A percentile compares a stretch with the other conserved stretches of the same genome.
These are phyloP conservation scores for Cystobasidiaceae sp. DNA, from an alignment of 1,284 basidiomycete genomes.

Conservation along the genomic window DNA sequence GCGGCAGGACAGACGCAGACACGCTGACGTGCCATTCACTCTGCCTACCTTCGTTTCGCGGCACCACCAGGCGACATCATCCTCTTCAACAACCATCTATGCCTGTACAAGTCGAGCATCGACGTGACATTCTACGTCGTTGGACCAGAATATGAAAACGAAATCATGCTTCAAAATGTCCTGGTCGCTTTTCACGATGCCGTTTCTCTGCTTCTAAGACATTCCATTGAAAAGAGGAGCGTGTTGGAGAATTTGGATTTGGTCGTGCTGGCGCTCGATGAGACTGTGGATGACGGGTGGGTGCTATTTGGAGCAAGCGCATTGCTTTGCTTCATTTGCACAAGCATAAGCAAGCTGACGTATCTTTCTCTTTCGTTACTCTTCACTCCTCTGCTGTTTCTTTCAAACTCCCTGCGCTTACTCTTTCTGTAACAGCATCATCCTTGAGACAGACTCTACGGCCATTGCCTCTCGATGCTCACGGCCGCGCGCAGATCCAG, in stretches of 20 bases:
- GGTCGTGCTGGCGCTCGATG: slow-evolving; percentile 87
- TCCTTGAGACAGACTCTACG: slow-evolving; percentile 91
- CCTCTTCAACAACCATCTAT: slow-evolving; percentile 83
- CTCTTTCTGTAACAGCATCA: no score
- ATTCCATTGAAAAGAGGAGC: slow-evolving; percentile 90
- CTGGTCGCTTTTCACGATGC: slow-evolving; percentile 83
- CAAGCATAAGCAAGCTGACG: no score
- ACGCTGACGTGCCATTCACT: neutral
- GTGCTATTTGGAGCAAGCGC: no score
- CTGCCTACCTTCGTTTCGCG: neutral
- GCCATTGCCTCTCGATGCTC: slow-evolving; percentile 94
- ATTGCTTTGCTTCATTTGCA: neutral
- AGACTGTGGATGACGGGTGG: slow-evolving; percentile 96
- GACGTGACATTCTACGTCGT: slow-evolving; percentile 95
- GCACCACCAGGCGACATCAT: slow-evolving; percentile 78
- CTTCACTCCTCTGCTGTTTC: no score
- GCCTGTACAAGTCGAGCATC: slow-evolving; percentile 86
- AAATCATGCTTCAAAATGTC: slow-evolving; percentile 86
- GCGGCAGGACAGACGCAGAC: no score
- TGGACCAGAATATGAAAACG: slow-evolving; percentile 82
- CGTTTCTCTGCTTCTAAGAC: slow-evolving; percentile 74
- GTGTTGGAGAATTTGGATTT: slow-evolving; percentile 93
- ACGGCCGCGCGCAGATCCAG: slow-evolving; percentile 79
- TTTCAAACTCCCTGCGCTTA: no score
- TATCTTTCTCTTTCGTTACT: no score